Evolutionary conservation across 1,284 basidiomycete genomes (phyloP).

Genomic region (Tremellales sp.): DNA sequence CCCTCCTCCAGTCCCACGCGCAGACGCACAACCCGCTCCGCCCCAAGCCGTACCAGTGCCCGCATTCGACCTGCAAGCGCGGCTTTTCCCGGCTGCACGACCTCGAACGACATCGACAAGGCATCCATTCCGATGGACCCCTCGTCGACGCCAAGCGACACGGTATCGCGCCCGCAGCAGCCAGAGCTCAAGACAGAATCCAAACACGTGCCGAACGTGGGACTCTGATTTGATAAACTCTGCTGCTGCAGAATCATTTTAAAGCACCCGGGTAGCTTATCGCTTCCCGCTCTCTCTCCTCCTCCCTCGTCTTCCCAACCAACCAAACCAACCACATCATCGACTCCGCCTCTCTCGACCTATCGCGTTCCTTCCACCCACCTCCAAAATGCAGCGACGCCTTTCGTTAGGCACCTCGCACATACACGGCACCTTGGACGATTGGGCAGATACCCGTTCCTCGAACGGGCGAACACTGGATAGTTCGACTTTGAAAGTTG

Average conservation of each 20-base stretch:
- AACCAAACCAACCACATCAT: no score
- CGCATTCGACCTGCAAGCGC: slow-evolving; percentile 45
- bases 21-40: slow-evolving; percentile 49
- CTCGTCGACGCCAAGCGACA: slow-evolving; percentile 47
- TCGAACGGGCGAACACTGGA: slow-evolving; percentile 44
- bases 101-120: slow-evolving; percentile 50
- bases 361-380: slow-evolving; percentile 6
- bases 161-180: slow-evolving; percentile 42
- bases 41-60: slow-evolving; percentile 48
- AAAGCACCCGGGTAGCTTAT: background rate
- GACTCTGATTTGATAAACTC: slow-evolving; percentile 39
- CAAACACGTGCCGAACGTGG: slow-evolving; percentile 40
- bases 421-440: no score
- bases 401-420: no score
- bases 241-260: slow-evolving; percentile 1
- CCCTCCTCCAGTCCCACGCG: slow-evolving; percentile 36
- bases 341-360: no score
- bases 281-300: slow-evolving; percentile 4
- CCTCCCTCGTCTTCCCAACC: slow-evolving; percentile 14
- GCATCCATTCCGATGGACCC: slow-evolving; percentile 49
- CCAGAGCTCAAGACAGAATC: slow-evolving; percentile 44
- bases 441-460: slow-evolving; percentile 41
- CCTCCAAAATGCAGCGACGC: slow-evolving; percentile 48
- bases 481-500: slow-evolving; percentile 42
- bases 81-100: slow-evolving; percentile 50